Evolutionary conservation across 257 asterid species (phyloP).

Genomic region (Nicotiana tomentosiformis): DNA sequence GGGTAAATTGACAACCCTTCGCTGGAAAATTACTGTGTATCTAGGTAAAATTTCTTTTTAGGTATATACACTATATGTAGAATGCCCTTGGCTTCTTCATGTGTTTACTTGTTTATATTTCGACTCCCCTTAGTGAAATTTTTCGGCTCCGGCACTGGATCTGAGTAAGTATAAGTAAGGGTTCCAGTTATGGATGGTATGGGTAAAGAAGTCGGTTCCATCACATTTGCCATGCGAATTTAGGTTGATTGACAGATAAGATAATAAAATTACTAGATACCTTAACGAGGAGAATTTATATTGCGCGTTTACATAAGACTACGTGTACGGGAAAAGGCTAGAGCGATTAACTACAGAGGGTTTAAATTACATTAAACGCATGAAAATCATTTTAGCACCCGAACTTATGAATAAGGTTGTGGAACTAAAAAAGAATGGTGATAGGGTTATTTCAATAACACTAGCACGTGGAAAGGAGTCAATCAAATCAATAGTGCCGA

Average conservation of each 20-base stretch:
- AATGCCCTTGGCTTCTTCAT: too few species aligned
- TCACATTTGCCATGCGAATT: neutral
- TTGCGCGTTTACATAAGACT: neutral
- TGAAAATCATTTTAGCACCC: too few species aligned
- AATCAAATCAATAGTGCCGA: neutral
- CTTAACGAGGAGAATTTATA: neutral
- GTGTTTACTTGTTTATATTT: too few species aligned
- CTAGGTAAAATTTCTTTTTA: too few species aligned
- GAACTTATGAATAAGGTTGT: neutral
- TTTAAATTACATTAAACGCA: neutral
- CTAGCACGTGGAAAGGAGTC: neutral
- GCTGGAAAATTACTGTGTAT: too few species aligned
- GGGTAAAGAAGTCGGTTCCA: neutral
- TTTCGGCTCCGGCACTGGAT: neutral
- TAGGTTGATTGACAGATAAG: neutral
- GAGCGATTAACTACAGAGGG: neutral
- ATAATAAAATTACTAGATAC: neutral
- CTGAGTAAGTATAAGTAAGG: neutral
- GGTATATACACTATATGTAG: too few species aligned
- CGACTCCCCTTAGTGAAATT: too few species aligned
- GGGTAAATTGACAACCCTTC: too few species aligned
- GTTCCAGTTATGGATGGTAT: neutral
- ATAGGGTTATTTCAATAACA: neutral
- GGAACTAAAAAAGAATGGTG: neutral
- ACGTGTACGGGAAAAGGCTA: neutral